Percentiles rank a stretch among this genome's conserved stretches.
Conservation (phyloP, 2,329 filamentous ascomycete genomes). For the Arthrobotrys pseudoclavata region DNA sequence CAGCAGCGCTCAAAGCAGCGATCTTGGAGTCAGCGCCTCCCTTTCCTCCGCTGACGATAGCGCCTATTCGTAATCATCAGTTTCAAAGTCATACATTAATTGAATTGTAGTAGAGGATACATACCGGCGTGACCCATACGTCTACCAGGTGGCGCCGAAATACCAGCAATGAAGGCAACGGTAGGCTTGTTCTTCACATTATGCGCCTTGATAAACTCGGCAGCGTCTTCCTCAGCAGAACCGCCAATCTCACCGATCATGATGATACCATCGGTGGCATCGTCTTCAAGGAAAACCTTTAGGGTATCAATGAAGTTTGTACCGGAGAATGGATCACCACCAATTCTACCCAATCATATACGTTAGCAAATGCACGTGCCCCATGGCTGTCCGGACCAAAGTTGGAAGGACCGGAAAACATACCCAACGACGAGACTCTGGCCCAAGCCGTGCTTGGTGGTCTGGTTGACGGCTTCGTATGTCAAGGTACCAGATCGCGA, state of each 20-base stretch:
- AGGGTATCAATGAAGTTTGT: slow-evolving; percentile 99
- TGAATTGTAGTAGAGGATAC: slow-evolving; percentile 61
- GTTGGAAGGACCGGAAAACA: background rate
- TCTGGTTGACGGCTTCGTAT: slow-evolving; percentile 99
- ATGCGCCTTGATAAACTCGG: slow-evolving; percentile 92
- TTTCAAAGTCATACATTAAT: background rate
- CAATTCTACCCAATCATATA: slow-evolving; percentile 72
- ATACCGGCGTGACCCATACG: slow-evolving; percentile 97
- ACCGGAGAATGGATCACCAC: slow-evolving; percentile 97
- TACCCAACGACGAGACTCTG: slow-evolving; percentile 94
- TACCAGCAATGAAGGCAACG: slow-evolving; percentile 97
- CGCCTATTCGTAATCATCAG: slow-evolving; percentile 68
- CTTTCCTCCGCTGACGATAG: slow-evolving; percentile 97
- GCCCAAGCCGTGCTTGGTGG: slow-evolving; percentile 93
- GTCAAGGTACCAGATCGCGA: slow-evolving; percentile 97
- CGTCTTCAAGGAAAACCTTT: slow-evolving; percentile 93
- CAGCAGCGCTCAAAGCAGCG: slow-evolving; percentile 88
- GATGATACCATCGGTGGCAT: slow-evolving; percentile 98
- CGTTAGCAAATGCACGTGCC: background rate
- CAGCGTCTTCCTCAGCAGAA: slow-evolving; percentile 96
- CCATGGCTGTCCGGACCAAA: no score
- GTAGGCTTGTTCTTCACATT: slow-evolving; percentile 96
- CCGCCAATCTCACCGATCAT: slow-evolving; percentile 99
- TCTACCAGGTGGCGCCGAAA: slow-evolving; percentile 93
- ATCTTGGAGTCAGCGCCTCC: slow-evolving; percentile 99